Evolutionary conservation across 352 stramenopile species (phyloP).

Genomic region (Globisporangium solare): DNA sequence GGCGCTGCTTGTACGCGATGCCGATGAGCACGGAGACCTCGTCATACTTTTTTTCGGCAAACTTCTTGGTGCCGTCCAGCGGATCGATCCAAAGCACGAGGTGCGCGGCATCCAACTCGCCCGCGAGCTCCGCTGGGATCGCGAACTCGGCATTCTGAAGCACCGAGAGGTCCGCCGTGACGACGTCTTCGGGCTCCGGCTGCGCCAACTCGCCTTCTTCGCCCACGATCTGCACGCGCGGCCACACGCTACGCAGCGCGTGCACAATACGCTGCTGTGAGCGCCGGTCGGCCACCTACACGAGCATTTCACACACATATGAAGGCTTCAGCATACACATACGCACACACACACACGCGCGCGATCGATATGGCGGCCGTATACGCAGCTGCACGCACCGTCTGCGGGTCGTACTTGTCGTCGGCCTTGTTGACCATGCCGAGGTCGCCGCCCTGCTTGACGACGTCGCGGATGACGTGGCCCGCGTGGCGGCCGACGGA

Average conservation of each 20-base stretch:
- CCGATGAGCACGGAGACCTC: slow-evolving; percentile 77
- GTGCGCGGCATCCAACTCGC: slow-evolving; percentile 29
- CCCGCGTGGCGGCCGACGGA: slow-evolving; percentile 46
- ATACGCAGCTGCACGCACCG: slow-evolving; percentile 13
- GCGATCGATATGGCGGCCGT: not conserved
- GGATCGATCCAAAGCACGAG: slow-evolving; percentile 80
- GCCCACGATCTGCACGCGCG: slow-evolving; percentile 49
- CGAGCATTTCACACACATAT: not conserved
- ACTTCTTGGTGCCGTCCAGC: slow-evolving; percentile 76
- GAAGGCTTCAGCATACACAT: not conserved
- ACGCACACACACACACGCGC: not conserved
- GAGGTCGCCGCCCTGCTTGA: slow-evolving; percentile 42
- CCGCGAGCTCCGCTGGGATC: slow-evolving; percentile 15
- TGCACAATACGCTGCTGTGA: slow-evolving; percentile 69
- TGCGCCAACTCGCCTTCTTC: slow-evolving; percentile 64
- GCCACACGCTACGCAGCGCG: slow-evolving; percentile 51
- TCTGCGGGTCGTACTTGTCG: slow-evolving; percentile 73
- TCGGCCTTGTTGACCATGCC: slow-evolving; percentile 75
- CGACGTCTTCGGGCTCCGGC: slow-evolving; percentile 37
- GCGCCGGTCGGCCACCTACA: slow-evolving; percentile 54
- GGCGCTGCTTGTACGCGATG: slow-evolving; percentile 59
- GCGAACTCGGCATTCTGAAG: slow-evolving; percentile 18
- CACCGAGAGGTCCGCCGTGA: slow-evolving; percentile 36
- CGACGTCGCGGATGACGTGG: slow-evolving; percentile 66
- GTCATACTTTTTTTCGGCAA: slow-evolving; percentile 64